Conservation (phyloP, 305 asterid genomes). For the Fraxinus platypoda region DNA sequence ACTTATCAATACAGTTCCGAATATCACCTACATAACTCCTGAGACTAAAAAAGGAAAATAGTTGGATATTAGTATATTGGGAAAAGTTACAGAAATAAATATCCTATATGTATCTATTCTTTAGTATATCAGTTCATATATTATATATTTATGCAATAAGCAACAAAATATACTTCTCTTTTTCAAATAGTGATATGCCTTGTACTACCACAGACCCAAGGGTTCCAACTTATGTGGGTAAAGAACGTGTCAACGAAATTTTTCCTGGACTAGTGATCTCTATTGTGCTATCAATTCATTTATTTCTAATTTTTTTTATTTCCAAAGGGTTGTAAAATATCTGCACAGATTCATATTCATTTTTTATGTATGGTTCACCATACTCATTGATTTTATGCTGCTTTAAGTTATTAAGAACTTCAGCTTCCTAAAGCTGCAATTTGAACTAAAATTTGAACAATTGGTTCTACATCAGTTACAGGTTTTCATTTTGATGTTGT, state of each 20-base stretch:
- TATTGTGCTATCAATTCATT: background rate
- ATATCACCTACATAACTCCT: background rate
- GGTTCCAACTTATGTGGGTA: background rate
- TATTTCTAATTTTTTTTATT: background rate
- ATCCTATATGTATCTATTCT: background rate
- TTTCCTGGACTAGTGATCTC: background rate
- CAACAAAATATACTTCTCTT: background rate
- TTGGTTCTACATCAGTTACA: background rate
- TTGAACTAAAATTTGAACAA: background rate
- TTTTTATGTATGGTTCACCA: background rate
- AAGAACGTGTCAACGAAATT: background rate
- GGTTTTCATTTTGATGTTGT: background rate
- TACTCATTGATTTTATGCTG: background rate
- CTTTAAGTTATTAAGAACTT: background rate
- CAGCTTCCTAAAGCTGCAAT: background rate
- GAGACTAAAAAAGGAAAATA: background rate
- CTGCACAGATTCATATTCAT: background rate
- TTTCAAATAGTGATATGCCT: background rate
- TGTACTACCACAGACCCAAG: background rate
- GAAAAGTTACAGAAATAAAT: background rate
- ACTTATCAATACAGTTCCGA: background rate
- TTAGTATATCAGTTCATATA: background rate
- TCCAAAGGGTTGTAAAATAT: background rate
- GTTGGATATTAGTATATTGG: background rate
- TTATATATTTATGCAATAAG: background rate